Percentiles rank a stretch among this genome's conserved stretches.
These are phyloP conservation scores for Articulospora tetracladia DNA, from an alignment of 495 filamentous ascomycete species.

Conservation along the genomic window DNA sequence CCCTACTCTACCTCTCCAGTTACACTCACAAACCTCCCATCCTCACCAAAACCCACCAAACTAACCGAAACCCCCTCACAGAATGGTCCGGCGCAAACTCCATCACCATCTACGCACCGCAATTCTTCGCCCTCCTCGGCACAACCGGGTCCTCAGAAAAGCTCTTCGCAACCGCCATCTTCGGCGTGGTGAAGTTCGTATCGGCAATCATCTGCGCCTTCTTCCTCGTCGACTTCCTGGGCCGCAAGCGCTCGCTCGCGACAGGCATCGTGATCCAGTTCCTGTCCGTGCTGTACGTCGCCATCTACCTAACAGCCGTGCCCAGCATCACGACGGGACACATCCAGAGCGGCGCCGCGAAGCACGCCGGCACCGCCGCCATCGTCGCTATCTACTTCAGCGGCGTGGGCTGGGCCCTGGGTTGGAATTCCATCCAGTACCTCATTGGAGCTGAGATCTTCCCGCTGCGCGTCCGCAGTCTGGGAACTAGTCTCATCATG, in stretches of 20 bases:
- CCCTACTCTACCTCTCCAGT: background rate
- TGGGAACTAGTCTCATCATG: conserved; percentile 48
- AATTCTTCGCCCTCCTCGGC: conserved; percentile 64
- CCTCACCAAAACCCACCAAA: no score
- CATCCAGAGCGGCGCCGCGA: background rate
- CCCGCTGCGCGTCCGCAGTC: conserved; percentile 53
- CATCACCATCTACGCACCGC: conserved; percentile 63
- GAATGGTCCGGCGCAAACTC: conserved; percentile 69
- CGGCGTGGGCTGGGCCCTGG: conserved; percentile 66
- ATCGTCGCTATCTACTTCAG: conserved; percentile 65
- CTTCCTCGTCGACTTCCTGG: conserved; percentile 72
- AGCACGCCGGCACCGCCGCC: conserved; percentile 35
- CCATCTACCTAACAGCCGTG: conserved; percentile 56
- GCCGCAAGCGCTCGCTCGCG: conserved; percentile 64
- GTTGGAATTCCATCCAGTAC: conserved; percentile 75
- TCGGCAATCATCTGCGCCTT: conserved; percentile 61
- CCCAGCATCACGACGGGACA: conserved; percentile 35
- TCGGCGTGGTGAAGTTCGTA: conserved; percentile 65
- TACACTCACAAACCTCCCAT: no score
- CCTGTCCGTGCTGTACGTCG: conserved; percentile 65
- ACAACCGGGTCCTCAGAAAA: conserved; percentile 56
- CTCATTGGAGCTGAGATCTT: conserved; percentile 73
- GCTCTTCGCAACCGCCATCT: conserved; percentile 64
- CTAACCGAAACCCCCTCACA: conserved; percentile 30
- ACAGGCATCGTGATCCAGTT: conserved; percentile 60